A percentile compares a stretch with the other conserved stretches of the same genome.
phyloP scores from a whole-genome alignment of 345 rosid species.

The Microthlaspi erraticum region DNA sequence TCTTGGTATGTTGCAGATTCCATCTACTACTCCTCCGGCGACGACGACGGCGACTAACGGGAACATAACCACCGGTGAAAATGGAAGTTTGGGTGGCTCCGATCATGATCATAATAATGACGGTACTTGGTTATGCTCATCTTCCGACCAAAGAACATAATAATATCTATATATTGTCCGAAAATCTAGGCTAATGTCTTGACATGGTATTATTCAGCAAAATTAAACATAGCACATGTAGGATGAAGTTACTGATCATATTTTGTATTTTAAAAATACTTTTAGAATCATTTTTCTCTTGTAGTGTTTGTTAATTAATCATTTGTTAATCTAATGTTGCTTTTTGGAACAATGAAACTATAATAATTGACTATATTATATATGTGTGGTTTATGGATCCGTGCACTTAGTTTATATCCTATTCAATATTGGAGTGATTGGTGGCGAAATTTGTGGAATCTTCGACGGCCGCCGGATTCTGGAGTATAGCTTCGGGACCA shows the following conservation, averaged over 20 bases:
- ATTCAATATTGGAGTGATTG: constrained; percentile 40
- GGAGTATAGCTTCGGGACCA: constrained; percentile 16
- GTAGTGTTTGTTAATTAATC: constrained; percentile 10
- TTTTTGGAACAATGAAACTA: no score
- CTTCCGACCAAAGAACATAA: constrained; percentile 51
- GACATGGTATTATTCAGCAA: constrained; percentile 19
- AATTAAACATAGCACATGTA: constrained; percentile 24
- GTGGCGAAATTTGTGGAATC: constrained; percentile 47
- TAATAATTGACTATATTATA: neutral
- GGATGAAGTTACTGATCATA: constrained; percentile 15
- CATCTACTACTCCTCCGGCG: constrained; percentile 47
- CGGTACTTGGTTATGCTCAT: constrained; percentile 89
- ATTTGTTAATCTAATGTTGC: neutral
- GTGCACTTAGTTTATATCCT: neutral
- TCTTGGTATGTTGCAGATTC: constrained; percentile 58
- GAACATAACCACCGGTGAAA: constrained; percentile 39
- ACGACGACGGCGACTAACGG: constrained; percentile 34
- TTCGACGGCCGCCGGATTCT: constrained; percentile 43
- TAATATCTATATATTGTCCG: neutral
- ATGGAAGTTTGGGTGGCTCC: constrained; percentile 50
- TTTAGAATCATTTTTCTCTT: neutral
- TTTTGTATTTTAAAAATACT: constrained; percentile 20
- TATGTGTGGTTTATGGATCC: neutral
- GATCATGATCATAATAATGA: constrained; percentile 49
- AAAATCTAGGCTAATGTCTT: constrained; percentile 29